These are phyloP conservation scores for Syzygium grande DNA, from an alignment of 345 rosid species.

Conservation along the genomic window DNA sequence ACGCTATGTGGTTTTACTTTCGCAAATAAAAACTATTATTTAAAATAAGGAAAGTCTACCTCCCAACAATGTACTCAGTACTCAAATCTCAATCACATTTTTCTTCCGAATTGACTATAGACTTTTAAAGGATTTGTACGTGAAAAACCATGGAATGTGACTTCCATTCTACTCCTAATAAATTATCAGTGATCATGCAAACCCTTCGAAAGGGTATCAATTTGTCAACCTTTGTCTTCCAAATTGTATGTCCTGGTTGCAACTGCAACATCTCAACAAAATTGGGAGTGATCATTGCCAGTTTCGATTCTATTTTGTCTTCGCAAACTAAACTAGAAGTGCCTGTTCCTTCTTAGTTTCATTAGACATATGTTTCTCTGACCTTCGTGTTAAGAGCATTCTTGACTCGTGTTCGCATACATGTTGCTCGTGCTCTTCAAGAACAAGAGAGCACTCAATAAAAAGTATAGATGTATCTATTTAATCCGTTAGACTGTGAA, in stretches of 20 bases:
- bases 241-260: background rate
- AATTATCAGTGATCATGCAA: background rate
- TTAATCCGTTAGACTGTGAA: background rate
- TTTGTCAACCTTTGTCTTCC: background rate
- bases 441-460: background rate
- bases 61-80: too few relatives aligned
- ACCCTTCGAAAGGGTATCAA: background rate
- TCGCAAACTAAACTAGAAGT: background rate
- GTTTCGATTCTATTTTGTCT: background rate
- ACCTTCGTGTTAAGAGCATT: background rate
- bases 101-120: too few relatives aligned
- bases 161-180: background rate
- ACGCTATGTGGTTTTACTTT: fast-evolving
- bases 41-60: background rate
- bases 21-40: fast-evolving
- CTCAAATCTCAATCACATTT: too few relatives aligned
- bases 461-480: background rate
- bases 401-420: fast-evolving
- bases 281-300: background rate
- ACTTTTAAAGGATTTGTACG: too few relatives aligned
- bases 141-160: background rate
- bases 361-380: background rate
- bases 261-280: background rate
- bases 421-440: background rate
- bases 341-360: background rate